Evolutionary conservation across 2,329 filamentous ascomycete genomes (phyloP), one percentile per base, ranked within the genome.

Genomic region (Aspergillus viridinutans): DNA sequence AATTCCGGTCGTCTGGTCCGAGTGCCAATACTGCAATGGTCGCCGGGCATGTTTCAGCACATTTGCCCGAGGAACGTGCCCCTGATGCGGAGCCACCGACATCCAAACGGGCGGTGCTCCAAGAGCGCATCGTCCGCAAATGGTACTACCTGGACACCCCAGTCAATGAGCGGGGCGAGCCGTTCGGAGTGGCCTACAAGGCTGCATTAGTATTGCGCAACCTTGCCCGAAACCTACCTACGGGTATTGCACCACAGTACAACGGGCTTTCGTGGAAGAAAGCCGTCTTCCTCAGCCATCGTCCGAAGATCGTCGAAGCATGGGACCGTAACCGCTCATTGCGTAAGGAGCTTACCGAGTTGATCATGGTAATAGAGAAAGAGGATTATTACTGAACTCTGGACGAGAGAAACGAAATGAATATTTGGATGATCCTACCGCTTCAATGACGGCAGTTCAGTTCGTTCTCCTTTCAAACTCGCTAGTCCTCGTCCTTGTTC

Each of bases 121-220:
- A 77, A 49, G 71, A 74, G 50, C 72, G 73, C 23, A 70, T 75
- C 40, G 69, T 71, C n/a, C 71, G 74, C 50, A 67, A 70, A 35
- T 76, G 71, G 68, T 72, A 69, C 53, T 76, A 73, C 49, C 69
- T 74, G 63, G 72, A 75, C 42, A 78, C 77, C 0, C 74, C 75
- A 10, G 58, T 72, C 43, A 77, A 78, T 52, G 74, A 77, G 52
- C 68, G 71, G 28, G 70, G 69, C 12, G 74, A 79, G 38, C 75
- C 78, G 3, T 65, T 73, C 51, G 78, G 78, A 10, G 69, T 79
- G 17, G 74, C 79, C 21, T 79, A 78, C 65, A 78, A 78, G 62
- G 76, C 77, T 28, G 71, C 75, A 6, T 64, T 81, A 49, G 73
- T 81, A 3, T 60, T 81, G 61, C 74, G 78, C 45, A 81, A 81